Evolutionary conservation across 2,329 filamentous ascomycete species (phyloP).

Genomic region (Neurospora sp.): DNA sequence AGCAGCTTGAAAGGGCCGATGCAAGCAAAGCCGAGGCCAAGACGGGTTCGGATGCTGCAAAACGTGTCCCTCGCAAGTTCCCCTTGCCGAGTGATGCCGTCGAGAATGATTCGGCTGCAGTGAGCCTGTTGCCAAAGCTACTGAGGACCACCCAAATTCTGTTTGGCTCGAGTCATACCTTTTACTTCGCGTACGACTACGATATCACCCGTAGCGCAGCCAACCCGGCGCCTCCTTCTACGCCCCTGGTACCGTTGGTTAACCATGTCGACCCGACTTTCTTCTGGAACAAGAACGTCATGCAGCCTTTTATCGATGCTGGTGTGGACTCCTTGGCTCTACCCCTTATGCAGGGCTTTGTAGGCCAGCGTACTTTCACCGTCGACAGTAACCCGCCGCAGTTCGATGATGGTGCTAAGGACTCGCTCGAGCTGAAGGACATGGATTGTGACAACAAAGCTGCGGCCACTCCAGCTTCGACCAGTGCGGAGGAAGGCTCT

Average conservation of each 20-base stretch:
- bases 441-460: constrained; percentile 12
- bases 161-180: constrained; percentile 72
- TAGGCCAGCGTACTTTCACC: constrained; percentile 75
- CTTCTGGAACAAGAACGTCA: constrained; percentile 83
- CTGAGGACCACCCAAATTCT: constrained; percentile 75
- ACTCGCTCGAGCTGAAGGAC: constrained; percentile 32
- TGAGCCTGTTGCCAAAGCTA: constrained; percentile 68
- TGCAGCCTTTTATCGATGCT: constrained; percentile 63
- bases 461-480: constrained; percentile 8
- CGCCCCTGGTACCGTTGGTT: constrained; percentile 49
- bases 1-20: constrained; percentile 23
- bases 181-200: constrained; percentile 92
- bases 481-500: constrained; percentile 17
- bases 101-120: constrained; percentile 15
- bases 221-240: constrained; percentile 26
- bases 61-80: constrained; percentile 8
- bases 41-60: constrained; percentile 24
- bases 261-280: constrained; percentile 65
- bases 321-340: constrained; percentile 62
- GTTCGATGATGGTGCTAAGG: constrained; percentile 33
- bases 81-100: constrained; percentile 25
- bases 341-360: constrained; percentile 87
- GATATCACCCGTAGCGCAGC: constrained; percentile 67
- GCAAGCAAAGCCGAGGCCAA: constrained; percentile 16
- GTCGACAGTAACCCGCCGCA: constrained; percentile 54